A percentile compares a stretch with the other conserved stretches of the same genome.
phyloP scores from a whole-genome alignment of 202 grass and related monocot species.

The Saccharum hybrid region DNA sequence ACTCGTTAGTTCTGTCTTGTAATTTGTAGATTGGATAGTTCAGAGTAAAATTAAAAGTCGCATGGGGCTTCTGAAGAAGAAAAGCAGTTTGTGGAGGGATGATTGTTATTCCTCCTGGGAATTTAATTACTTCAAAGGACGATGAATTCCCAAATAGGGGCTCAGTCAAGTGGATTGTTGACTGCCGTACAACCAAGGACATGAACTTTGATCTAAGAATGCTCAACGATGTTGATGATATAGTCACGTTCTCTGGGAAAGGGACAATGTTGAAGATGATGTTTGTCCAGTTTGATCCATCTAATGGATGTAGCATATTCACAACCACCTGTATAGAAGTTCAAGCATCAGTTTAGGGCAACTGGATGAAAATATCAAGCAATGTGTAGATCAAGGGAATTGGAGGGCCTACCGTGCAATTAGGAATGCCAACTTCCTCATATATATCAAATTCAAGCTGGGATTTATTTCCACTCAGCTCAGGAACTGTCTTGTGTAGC shows the following conservation, averaged over 20 bases:
- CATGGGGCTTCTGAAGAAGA: constrained; percentile 75
- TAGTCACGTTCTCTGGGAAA: constrained; percentile 58
- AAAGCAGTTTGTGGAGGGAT: constrained; percentile 82
- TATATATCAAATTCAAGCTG: constrained; percentile 89
- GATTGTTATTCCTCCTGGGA: constrained; percentile 92
- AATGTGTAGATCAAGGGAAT: constrained; percentile 33
- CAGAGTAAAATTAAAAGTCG: constrained; percentile 89
- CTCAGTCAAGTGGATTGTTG: constrained; percentile 77
- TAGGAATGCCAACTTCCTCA: constrained; percentile 85
- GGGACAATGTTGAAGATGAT: constrained; percentile 89
- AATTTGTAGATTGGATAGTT: constrained; percentile 93
- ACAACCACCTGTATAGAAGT: constrained; percentile 64
- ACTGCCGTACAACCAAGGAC: constrained; percentile 78
- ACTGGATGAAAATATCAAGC: constrained; percentile 16
- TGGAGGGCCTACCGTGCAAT: constrained; percentile 58
- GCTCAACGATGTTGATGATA: constrained; percentile 80
- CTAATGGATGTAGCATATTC: constrained; percentile 63
- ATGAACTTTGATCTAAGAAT: constrained; percentile 83
- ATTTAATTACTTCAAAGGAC: constrained; percentile 80
- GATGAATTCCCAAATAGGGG: constrained; percentile 89
- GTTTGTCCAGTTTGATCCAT: constrained; percentile 76
- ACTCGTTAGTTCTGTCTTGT: constrained; percentile 69
- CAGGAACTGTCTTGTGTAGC: constrained; percentile 64
- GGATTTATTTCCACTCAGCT: constrained; percentile 64
- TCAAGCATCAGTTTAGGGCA: constrained; percentile 12